phyloP scores from a whole-genome alignment of 2,329 filamentous ascomycete species.

The Alternaria metachromatica region DNA sequence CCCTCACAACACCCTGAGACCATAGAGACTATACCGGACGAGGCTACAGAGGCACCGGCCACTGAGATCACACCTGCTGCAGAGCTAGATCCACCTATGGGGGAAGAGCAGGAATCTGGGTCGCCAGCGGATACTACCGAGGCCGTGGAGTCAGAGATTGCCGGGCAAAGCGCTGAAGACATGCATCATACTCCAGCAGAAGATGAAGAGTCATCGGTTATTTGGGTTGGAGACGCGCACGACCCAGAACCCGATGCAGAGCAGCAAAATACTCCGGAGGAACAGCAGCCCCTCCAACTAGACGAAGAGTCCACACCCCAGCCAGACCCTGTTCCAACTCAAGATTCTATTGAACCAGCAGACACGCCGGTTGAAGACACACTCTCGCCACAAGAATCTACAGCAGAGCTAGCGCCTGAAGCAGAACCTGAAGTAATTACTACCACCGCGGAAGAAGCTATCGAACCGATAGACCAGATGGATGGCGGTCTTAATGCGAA shows the following conservation, averaged over 20 bases:
- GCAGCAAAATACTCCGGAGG: background rate
- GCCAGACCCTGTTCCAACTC: background rate
- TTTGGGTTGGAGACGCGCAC: constrained; percentile 8
- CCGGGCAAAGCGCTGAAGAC: constrained; percentile 4
- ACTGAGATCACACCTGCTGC: constrained; percentile 5
- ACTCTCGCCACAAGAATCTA: background rate
- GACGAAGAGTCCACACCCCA: constrained; percentile 1
- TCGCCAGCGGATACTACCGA: constrained; percentile 3
- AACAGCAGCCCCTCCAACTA: constrained; percentile 2
- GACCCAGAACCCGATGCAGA: constrained; percentile 10
- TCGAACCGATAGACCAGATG: constrained; percentile 1
- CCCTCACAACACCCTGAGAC: constrained; percentile 15
- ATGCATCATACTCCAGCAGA: background rate
- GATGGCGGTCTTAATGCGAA: background rate
- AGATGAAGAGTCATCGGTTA: constrained; percentile 1
- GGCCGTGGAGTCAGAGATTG: constrained; percentile 1
- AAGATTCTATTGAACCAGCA: background rate
- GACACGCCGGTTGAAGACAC: background rate
- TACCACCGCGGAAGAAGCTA: background rate
- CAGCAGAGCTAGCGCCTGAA: background rate
- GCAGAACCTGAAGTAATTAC: constrained; percentile 1
- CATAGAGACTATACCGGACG: constrained; percentile 9
- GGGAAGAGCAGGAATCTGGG: constrained; percentile 3
- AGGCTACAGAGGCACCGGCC: constrained; percentile 2
- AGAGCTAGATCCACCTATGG: constrained; percentile 10